Conservation (phyloP, 106 monocot genomes). For the Acorus gramineus region DNA sequence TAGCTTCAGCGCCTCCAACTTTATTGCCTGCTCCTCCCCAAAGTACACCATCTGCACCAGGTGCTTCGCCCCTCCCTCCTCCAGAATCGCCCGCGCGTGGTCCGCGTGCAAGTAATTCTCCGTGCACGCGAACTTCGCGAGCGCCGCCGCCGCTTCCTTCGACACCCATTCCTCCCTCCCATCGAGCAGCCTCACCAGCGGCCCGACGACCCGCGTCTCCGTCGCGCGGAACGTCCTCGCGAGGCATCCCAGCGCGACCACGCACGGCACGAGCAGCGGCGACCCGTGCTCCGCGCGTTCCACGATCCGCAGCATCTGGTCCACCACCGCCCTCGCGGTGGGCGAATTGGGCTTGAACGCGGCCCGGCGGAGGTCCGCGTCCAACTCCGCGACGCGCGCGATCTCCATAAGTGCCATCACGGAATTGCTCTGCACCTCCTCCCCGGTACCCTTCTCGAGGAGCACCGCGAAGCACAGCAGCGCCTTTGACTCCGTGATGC, state of each 20-base stretch:
- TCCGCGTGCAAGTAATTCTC: slow-evolving; percentile 76
- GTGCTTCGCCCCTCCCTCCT: slow-evolving; percentile 59
- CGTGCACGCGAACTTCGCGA: slow-evolving; percentile 70
- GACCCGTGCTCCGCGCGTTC: slow-evolving; percentile 52
- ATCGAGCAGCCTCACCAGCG: slow-evolving; percentile 71
- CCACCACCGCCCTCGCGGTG: slow-evolving; percentile 71
- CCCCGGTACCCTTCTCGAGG: slow-evolving; percentile 57
- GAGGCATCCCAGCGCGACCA: slow-evolving; percentile 64
- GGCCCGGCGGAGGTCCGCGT: slow-evolving; percentile 58
- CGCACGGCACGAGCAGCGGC: slow-evolving; percentile 62
- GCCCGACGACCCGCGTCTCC: slow-evolving; percentile 75
- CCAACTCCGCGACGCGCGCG: slow-evolving; percentile 55
- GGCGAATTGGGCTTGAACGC: slow-evolving; percentile 91
- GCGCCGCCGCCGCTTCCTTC: slow-evolving; percentile 47
- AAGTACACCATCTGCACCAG: slow-evolving; percentile 84
- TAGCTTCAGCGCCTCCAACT: slow-evolving; percentile 45
- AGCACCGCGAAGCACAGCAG: slow-evolving; percentile 88
- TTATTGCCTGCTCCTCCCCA: slow-evolving; percentile 43
- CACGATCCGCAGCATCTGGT: slow-evolving; percentile 62
- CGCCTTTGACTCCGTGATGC: slow-evolving; percentile 82
- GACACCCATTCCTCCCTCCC: slow-evolving; percentile 48
- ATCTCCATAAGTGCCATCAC: slow-evolving; percentile 92
- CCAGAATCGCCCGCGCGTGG: slow-evolving; percentile 75
- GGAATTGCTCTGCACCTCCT: slow-evolving; percentile 72
- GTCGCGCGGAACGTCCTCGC: slow-evolving; percentile 84